These are phyloP conservation scores for Cucumis hystrix DNA, from an alignment of 306 rosid species.

Conservation along the genomic window DNA sequence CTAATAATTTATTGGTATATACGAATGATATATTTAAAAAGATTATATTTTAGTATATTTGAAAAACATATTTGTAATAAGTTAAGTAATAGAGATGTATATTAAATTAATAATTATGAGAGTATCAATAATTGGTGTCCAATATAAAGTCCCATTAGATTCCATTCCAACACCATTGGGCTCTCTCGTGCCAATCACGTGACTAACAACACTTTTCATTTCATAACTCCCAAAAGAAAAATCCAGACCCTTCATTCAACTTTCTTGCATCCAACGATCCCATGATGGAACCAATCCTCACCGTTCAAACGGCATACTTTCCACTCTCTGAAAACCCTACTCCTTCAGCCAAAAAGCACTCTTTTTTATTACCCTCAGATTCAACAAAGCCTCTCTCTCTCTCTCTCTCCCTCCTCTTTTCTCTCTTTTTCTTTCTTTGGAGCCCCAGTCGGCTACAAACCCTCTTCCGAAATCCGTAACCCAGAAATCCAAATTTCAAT, in stretches of 20 bases:
- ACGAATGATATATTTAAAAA: too few relatives aligned
- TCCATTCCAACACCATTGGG: not conserved
- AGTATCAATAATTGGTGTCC: not conserved
- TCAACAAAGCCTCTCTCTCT: not conserved
- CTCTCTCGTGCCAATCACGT: constrained; percentile 4
- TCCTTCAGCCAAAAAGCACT: not conserved
- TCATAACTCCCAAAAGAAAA: not conserved
- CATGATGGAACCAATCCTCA: not conserved
- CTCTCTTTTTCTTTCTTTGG: not conserved
- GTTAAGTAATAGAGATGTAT: too few relatives aligned
- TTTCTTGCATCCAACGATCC: not conserved
- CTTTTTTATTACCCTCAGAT: not conserved
- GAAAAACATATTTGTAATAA: too few relatives aligned
- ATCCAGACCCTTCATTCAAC: not conserved
- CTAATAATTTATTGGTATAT: too few relatives aligned
- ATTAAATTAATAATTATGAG: not conserved
- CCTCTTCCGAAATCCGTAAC: constrained; percentile 12
- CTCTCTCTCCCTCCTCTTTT: not conserved
- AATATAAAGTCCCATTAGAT: not conserved
- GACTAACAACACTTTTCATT: not conserved
- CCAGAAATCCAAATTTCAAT: not conserved
- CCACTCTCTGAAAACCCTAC: not conserved
- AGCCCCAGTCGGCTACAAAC: constrained; percentile 35
- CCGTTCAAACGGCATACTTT: constrained; percentile 24
- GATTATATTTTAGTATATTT: too few relatives aligned